A percentile compares a stretch with the other conserved stretches of the same genome.
phyloP scores from a whole-genome alignment of 2,329 filamentous ascomycete genomes.

The Xylariaceae sp. region DNA sequence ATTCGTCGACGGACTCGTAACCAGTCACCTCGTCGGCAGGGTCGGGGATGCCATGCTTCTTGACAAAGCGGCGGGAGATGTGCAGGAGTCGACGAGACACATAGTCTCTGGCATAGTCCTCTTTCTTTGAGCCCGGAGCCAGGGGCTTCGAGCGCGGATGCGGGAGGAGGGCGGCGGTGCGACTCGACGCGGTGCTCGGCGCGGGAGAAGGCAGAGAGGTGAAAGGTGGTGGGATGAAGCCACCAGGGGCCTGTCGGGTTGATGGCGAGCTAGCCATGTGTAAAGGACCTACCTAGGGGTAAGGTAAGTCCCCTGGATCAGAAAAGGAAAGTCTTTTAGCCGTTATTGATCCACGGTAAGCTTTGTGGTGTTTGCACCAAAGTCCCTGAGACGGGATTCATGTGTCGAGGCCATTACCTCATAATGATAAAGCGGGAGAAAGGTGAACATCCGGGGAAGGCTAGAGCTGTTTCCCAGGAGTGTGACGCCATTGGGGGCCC shows the following conservation, averaged over 20 bases:
- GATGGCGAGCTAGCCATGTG: conserved; percentile 24
- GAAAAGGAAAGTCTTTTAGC: too few relatives aligned
- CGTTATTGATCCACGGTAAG: too few relatives aligned
- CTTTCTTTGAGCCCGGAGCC: conserved; percentile 56
- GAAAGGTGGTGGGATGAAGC: conserved; percentile 45
- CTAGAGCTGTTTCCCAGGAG: too few relatives aligned
- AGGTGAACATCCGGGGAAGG: too few relatives aligned
- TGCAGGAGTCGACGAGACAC: conserved; percentile 52
- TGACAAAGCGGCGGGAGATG: conserved; percentile 58
- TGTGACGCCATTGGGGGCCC: too few relatives aligned
- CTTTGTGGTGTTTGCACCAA: too few relatives aligned
- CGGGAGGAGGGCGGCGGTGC: conserved; percentile 44
- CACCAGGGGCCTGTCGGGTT: conserved; percentile 35
- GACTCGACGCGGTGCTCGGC: conserved; percentile 47
- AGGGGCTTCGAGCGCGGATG: conserved; percentile 54
- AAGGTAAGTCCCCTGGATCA: too few relatives aligned
- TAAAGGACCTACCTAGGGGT: not conserved
- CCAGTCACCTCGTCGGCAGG: conserved; percentile 48
- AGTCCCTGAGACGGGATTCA: too few relatives aligned
- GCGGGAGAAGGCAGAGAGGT: conserved; percentile 52
- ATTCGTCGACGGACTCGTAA: conserved; percentile 63
- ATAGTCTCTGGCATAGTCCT: conserved; percentile 58
- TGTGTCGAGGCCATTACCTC: too few relatives aligned
- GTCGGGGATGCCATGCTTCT: conserved; percentile 51
- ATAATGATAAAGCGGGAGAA: too few relatives aligned